These are phyloP conservation scores for Cystobasidium ongulense DNA, from an alignment of 768 basidiomycete genomes.

Conservation along the genomic window DNA sequence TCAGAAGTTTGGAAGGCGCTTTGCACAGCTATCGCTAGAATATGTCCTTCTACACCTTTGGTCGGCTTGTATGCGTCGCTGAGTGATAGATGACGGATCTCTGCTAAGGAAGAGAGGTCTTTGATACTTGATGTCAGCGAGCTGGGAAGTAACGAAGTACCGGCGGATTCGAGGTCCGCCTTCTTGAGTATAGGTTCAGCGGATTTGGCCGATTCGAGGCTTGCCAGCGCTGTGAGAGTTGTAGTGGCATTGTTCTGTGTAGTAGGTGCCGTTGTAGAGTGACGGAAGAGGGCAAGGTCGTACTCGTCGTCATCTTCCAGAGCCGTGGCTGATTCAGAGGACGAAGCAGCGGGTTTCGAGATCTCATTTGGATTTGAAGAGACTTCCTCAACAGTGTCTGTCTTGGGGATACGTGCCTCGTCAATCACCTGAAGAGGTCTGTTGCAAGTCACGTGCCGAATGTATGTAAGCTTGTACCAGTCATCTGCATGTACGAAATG, in stretches of 20 bases:
- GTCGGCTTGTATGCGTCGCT: not conserved
- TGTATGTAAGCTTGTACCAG: not conserved
- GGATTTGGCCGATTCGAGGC: not conserved
- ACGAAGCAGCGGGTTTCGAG: not conserved
- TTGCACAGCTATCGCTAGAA: constrained; percentile 3
- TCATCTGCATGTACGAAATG: not conserved
- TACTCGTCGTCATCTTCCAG: constrained; percentile 9
- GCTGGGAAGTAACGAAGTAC: not conserved
- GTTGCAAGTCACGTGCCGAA: not conserved
- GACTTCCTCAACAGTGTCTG: not conserved
- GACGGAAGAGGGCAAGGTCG: constrained; percentile 17
- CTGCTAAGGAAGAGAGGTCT: not conserved
- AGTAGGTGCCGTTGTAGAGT: not conserved
- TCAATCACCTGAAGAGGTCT: not conserved
- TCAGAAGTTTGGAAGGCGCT: not conserved
- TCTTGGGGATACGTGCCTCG: not conserved
- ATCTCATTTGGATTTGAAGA: not conserved
- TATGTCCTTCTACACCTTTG: constrained; percentile 7
- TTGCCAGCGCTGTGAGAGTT: not conserved
- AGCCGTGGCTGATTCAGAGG: not conserved
- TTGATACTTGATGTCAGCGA: not conserved
- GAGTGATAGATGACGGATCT: not conserved
- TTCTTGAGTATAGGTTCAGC: not conserved
- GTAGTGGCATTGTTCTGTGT: not conserved
- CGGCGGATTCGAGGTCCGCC: not conserved